Base-by-base conservation (phyloP, 345 rosid species). In the Carallia brachiata region DNA sequence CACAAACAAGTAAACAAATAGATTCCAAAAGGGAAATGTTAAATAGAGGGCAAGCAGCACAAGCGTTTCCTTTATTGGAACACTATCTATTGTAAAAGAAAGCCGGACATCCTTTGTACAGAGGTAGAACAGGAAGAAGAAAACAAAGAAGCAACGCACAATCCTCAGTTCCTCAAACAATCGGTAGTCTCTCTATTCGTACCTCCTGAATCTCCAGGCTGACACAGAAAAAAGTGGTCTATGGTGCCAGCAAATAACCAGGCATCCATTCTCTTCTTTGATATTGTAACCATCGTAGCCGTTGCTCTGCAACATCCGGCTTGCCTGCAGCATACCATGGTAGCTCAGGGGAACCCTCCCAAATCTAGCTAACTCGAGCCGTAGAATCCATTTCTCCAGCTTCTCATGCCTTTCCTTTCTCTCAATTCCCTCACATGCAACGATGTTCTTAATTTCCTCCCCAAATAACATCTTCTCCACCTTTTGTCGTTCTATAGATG, bases 321-420 rank as follows among this genome's bases (percentile, higher is more conserved):
- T 86, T 12, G 90, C 91, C 54, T 85, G 90, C 83, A 87, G 52
- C 83, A 80, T 81, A 1, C 86, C 92, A 59, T 86, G 79, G 80
- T 81, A 85, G 74, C 95, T 86, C 72, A 89, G 78, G 47, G 87
- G 85, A 62, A 85, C 85, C 73, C 70, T 80, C 32, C 83, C 85
- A 19, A 89, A 89, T 47, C 95, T 88, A 0, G 88, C 84, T 63
- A 84, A 55, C 59, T 87, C 95, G 2, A 89, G 82, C 78, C 95
- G 77, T 53, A 81, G 63, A 61, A 82, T 75, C 95, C 95, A 89
- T 68, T 84, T 87, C 69, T 87, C 95, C 18, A 89, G 82, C 74
- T 85, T 87, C 70, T 89, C 95, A 50, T 87, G 95, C 70, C 95
- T 89, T 73, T 84, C 87, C 73, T 71, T 89, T 66, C 95, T 82